Conservation (phyloP, 2,329 filamentous ascomycete genomes). For the Aureobasidium subglaciale region DNA sequence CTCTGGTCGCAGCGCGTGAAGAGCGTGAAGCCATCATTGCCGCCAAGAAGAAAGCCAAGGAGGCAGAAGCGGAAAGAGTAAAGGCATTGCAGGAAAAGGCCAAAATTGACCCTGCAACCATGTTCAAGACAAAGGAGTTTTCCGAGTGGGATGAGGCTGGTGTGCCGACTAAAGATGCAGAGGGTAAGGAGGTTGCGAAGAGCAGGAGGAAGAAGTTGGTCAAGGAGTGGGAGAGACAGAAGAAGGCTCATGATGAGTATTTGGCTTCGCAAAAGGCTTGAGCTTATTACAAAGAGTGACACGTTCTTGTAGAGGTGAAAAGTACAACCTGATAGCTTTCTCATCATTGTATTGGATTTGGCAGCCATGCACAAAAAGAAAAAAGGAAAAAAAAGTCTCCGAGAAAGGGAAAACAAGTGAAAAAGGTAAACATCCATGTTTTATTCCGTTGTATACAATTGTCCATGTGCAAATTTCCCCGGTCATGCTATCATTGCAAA, state of each 20-base stretch:
- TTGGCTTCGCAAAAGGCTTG: constrained; percentile 65
- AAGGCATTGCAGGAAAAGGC: constrained; percentile 49
- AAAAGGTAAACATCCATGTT: too few species aligned
- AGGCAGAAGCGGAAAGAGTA: constrained; percentile 37
- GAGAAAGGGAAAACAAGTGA: too few species aligned
- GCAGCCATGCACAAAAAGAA: too few species aligned
- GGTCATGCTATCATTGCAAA: too few species aligned
- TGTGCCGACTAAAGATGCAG: constrained; percentile 67
- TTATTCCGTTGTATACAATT: too few species aligned
- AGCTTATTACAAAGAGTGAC: too few species aligned
- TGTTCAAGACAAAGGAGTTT: constrained; percentile 57
- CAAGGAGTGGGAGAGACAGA: constrained; percentile 88
- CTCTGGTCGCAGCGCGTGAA: constrained; percentile 43
- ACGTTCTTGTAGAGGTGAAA: too few species aligned
- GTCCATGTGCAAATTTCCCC: too few species aligned
- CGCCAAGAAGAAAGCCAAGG: constrained; percentile 39
- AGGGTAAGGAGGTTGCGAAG: constrained; percentile 76
- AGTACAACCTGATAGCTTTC: too few species aligned
- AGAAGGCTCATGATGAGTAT: too few species aligned
- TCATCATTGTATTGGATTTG: too few species aligned
- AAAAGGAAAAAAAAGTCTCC: too few species aligned
- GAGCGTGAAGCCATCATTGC: constrained; percentile 49
- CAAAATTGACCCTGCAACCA: constrained; percentile 49
- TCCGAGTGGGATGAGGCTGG: constrained; percentile 78
- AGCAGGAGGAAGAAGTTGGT: constrained; percentile 70